Percentiles rank a stretch among this genome's conserved stretches.
Conservation (phyloP, 2,329 filamentous ascomycete species). For the Ascochyta pisi region DNA sequence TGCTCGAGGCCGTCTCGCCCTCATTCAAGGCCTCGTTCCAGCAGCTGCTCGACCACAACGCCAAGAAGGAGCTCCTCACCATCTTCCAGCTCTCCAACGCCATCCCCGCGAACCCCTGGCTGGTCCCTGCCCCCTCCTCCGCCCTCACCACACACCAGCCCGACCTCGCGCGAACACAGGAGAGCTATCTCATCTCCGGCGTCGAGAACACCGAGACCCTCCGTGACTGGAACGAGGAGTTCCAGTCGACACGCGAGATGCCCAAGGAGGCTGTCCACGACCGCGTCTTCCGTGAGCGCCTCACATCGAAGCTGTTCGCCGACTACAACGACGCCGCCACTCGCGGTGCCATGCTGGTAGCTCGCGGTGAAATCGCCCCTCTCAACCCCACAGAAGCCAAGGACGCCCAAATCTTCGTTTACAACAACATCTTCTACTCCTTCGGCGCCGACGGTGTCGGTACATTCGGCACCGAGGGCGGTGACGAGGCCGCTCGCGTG, state of each 20-base stretch:
- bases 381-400: slow-evolving; percentile 91
- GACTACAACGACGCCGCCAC: slow-evolving; percentile 97
- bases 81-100: slow-evolving; percentile 97
- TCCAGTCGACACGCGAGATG: slow-evolving; percentile 94
- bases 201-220: slow-evolving; percentile 93
- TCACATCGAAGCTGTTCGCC: slow-evolving; percentile 94
- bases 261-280: slow-evolving; percentile 94
- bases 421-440: slow-evolving; percentile 99
- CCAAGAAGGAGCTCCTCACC: slow-evolving; percentile 82
- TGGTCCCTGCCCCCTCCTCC: slow-evolving; percentile 74
- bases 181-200: slow-evolving; percentile 87
- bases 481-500: slow-evolving; percentile 93
- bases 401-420: slow-evolving; percentile 98
- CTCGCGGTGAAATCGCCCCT: slow-evolving; percentile 88
- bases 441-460: slow-evolving; percentile 97
- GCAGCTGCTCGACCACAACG: slow-evolving; percentile 82
- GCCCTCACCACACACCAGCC: slow-evolving; percentile 73
- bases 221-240: slow-evolving; percentile 98
- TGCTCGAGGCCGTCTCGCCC: slow-evolving; percentile 80
- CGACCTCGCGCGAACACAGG: slow-evolving; percentile 88
- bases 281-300: slow-evolving; percentile 90
- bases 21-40: slow-evolving; percentile 81
- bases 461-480: slow-evolving; percentile 94
- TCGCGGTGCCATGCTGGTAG: slow-evolving; percentile 88
- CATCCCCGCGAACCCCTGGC: slow-evolving; percentile 90